These are phyloP conservation scores for Millerago galiae DNA, from an alignment of 805 yeast species.

Conservation along the genomic window DNA sequence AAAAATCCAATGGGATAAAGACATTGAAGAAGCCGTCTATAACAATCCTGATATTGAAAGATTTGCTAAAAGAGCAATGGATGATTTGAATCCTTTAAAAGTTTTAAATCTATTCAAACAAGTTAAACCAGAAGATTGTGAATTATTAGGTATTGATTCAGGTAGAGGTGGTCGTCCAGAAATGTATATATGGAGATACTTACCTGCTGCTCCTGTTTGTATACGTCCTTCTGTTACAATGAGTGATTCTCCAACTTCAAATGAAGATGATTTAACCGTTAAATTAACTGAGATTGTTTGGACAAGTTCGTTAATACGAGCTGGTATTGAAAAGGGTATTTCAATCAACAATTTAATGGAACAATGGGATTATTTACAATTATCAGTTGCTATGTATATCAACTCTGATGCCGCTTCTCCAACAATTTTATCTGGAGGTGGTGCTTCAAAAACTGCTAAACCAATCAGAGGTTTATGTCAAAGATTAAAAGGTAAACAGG, in stretches of 20 bases:
- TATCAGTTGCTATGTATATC: slow-evolving; percentile 95
- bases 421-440: slow-evolving; percentile 65
- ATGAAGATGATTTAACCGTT: slow-evolving; percentile 96
- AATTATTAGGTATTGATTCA: slow-evolving; percentile 84
- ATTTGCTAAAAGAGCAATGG: slow-evolving; percentile 80
- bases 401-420: slow-evolving; percentile 91
- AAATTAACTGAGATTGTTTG: slow-evolving; percentile 94
- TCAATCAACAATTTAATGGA: slow-evolving; percentile 92
- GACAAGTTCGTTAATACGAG: slow-evolving; percentile 90
- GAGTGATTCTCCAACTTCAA: slow-evolving; percentile 83
- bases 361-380: slow-evolving; percentile 96
- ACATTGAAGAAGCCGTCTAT: slow-evolving; percentile 66
- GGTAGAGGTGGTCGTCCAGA: slow-evolving; percentile 90
- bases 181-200: slow-evolving; percentile 91
- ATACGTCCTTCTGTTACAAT: slow-evolving; percentile 94
- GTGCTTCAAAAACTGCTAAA: slow-evolving; percentile 49
- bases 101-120: slow-evolving; percentile 84
- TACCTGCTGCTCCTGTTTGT: slow-evolving; percentile 99
- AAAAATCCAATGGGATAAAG: slow-evolving; percentile 80
- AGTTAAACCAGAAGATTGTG: slow-evolving; percentile 82
- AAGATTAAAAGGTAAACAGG: slow-evolving; percentile 96
- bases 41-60: slow-evolving; percentile 85
- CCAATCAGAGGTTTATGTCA: slow-evolving; percentile 94
- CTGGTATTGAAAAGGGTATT: slow-evolving; percentile 93
- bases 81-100: slow-evolving; percentile 89